Evolutionary conservation across 2,329 filamentous ascomycete species (phyloP), one percentile per base, ranked within the genome.

Genomic region (Colletotrichum karsti): DNA sequence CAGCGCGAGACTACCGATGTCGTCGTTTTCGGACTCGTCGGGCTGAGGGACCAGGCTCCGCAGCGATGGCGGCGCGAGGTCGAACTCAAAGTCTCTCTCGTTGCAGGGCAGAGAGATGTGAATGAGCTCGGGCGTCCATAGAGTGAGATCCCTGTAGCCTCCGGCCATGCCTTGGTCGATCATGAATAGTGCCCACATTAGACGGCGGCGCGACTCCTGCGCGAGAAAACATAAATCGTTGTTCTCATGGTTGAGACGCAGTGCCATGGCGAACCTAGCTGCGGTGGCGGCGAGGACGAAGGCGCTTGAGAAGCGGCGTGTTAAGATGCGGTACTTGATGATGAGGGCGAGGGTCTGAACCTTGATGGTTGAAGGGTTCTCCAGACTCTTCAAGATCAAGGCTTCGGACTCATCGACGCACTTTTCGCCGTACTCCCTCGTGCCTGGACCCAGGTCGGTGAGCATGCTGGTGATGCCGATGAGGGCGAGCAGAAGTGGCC

Each of bases 391-490:
- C 56, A 88, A 78, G 54, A 89, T 84, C 69, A 87, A 79, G 4
- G 76, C 77, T 71, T 88, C 85, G 37, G 87, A 87, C 69, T 87
- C 84, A 65, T 87, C 83, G 65, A 88, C 82, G 73, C 87, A 89
- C 53, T 81, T 84, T 42, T 82, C 80, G 35, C 86, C 87, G 67
- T 87, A 87, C 22, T 86, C 83, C 30, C 81, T 79, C 72, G 84
- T 84, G 7, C 84, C 84, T 0, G 82, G 81, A 0, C 87, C 86
- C 73, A 88, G 79, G 71, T 88, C 85, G 6, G 85, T 87, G 51
- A 89, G 81, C 33, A 87, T 79, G 3, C 86, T 85, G 2, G 87
- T 88, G 72, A 89, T 86, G 55, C 86, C 87, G 7, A 89, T 79
- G 4, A 89, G 77, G 41, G 86, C 85, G 5, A 88, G 79, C 4